Percentiles rank a stretch among this genome's conserved stretches.
Evolutionary conservation across 2,329 filamentous ascomycete genomes (phyloP).

Genomic region (Calycina herbarum): DNA sequence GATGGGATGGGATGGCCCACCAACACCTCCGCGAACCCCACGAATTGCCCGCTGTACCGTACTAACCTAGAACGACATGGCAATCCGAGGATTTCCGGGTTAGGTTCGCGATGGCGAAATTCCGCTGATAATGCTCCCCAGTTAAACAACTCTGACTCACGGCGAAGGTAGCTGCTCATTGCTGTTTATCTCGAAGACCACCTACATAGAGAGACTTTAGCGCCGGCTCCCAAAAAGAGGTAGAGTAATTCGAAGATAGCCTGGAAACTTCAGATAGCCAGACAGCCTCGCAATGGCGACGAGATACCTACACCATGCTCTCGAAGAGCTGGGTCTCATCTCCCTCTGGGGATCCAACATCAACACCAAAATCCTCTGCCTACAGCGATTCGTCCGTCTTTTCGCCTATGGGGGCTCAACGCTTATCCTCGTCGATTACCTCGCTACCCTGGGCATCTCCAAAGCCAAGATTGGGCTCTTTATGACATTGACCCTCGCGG

Average conservation of each 20-base stretch:
- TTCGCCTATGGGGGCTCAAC: slow-evolving; percentile 62
- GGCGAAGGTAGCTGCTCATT: neutral
- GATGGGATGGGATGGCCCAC: too few relatives aligned
- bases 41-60: neutral
- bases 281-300: slow-evolving; percentile 24
- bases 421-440: slow-evolving; percentile 57
- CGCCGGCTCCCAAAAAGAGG: neutral
- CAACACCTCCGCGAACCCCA: too few relatives aligned
- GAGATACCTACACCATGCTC: slow-evolving; percentile 21
- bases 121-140: neutral
- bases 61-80: neutral
- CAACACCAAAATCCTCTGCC: slow-evolving; percentile 58
- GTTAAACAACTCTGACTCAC: neutral
- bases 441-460: slow-evolving; percentile 51
- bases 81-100: neutral
- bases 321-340: slow-evolving; percentile 47
- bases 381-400: slow-evolving; percentile 60
- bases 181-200: neutral
- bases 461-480: slow-evolving; percentile 59
- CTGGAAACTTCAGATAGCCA: neutral
- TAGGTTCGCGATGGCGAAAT: neutral
- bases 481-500: slow-evolving; percentile 63
- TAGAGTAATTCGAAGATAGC: neutral
- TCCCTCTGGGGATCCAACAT: slow-evolving; percentile 43
- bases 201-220: neutral